These are phyloP conservation scores for Silene noctiflora DNA, from an alignment of 179 eudicot species.

Conservation along the genomic window DNA sequence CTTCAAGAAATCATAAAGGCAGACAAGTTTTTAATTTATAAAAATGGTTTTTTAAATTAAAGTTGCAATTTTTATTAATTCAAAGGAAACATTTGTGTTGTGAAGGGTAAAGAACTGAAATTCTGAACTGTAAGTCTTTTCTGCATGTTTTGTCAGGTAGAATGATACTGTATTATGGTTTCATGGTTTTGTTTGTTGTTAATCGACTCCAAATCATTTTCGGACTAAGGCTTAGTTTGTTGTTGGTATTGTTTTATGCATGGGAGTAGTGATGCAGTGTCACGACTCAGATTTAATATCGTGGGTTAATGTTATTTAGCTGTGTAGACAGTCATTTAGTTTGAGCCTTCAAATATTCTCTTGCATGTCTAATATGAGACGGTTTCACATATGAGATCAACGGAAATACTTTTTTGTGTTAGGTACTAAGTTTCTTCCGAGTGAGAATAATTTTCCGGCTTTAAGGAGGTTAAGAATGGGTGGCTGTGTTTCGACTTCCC, in stretches of 20 bases:
- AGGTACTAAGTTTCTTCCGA: constrained; percentile 1
- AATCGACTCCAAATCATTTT: no score
- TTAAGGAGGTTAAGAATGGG: constrained; percentile 30
- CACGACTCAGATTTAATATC: no score
- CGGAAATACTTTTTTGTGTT: background rate
- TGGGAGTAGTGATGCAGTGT: background rate
- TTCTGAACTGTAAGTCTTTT: background rate
- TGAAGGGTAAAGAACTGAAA: no score
- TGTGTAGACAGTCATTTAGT: background rate
- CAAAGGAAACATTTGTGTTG: background rate
- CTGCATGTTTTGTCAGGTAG: no score
- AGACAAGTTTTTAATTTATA: constrained; percentile 26
- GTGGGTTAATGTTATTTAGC: background rate
- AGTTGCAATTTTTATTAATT: constrained; percentile 4
- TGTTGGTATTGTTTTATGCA: background rate
- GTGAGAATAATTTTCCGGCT: background rate
- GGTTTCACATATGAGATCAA: no score
- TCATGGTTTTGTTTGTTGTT: constrained; percentile 6
- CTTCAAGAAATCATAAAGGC: constrained; percentile 29
- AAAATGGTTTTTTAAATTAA: constrained; percentile 23
- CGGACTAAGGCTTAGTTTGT: no score
- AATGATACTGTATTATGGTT: no score
- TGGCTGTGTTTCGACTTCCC: constrained; percentile 42
- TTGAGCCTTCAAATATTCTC: background rate
- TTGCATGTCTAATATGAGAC: no score